phyloP scores from a whole-genome alignment of 2,329 filamentous ascomycete genomes.

The Plenodomus tracheiphilus region DNA sequence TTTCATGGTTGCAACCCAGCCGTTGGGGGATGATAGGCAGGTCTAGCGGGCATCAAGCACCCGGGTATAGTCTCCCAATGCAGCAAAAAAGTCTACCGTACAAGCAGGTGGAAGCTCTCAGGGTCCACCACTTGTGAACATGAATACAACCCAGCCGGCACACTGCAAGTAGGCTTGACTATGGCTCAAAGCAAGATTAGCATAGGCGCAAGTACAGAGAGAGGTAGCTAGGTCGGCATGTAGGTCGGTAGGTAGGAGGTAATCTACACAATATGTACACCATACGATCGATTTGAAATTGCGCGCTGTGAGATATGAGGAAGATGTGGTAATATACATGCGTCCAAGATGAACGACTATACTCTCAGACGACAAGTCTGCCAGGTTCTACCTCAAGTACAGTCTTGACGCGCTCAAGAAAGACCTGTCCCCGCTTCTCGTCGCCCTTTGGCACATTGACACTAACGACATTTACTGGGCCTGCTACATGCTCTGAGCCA shows the following conservation, averaged over 20 bases:
- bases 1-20: too few species aligned
- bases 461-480: slow-evolving; percentile 72
- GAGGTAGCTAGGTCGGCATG: too few species aligned
- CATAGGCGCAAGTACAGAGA: too few species aligned
- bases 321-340: neutral
- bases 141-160: too few species aligned
- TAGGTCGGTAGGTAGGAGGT: too few species aligned
- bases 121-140: too few species aligned
- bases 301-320: neutral
- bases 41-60: neutral
- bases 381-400: slow-evolving; percentile 60
- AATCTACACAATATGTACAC: neutral
- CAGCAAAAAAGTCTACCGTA: too few species aligned
- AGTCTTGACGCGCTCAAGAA: slow-evolving; percentile 83
- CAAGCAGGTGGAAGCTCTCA: too few species aligned
- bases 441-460: slow-evolving; percentile 78
- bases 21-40: too few species aligned
- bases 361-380: slow-evolving; percentile 40
- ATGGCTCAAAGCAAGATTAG: too few species aligned
- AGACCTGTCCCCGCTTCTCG: slow-evolving; percentile 77
- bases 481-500: slow-evolving; percentile 29
- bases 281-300: neutral
- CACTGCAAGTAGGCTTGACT: too few species aligned
- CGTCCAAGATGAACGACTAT: neutral
- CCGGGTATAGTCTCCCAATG: neutral